A percentile compares a stretch with the other conserved stretches of the same genome.
phyloP scores from a whole-genome alignment of 495 filamentous ascomycete genomes.

The Recurvomyces mirabilis region DNA sequence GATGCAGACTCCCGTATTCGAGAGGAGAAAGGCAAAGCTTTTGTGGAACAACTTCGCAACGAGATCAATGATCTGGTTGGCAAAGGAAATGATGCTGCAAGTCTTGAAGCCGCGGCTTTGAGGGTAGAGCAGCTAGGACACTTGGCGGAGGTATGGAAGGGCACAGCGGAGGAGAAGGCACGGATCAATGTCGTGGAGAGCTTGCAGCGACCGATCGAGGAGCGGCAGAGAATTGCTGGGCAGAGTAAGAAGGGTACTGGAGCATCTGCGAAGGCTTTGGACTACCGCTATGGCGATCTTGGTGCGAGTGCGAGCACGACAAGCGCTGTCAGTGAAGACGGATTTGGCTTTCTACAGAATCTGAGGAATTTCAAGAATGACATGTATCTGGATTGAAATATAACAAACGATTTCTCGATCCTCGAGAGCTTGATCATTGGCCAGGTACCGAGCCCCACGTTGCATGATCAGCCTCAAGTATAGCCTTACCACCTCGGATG shows the following conservation, averaged over 20 bases:
- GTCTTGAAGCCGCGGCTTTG: constrained; percentile 55
- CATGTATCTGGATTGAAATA: background rate
- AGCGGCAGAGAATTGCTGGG: constrained; percentile 23
- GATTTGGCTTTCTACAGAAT: background rate
- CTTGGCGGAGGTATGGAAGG: constrained; percentile 73
- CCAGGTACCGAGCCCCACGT: too few species aligned
- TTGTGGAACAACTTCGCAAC: constrained; percentile 52
- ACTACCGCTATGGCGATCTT: background rate
- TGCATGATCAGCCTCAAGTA: too few species aligned
- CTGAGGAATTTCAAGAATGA: background rate
- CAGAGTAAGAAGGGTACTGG: background rate
- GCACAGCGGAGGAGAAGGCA: constrained; percentile 85
- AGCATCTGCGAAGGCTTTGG: background rate
- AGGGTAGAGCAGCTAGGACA: constrained; percentile 63
- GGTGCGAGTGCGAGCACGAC: background rate
- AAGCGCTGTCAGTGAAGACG: background rate
- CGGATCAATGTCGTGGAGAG: constrained; percentile 69
- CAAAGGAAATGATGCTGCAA: constrained; percentile 35
- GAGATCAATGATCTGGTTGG: constrained; percentile 62
- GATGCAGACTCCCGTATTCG: constrained; percentile 48
- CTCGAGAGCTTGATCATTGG: too few species aligned
- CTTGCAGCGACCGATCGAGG: constrained; percentile 31
- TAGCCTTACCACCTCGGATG: too few species aligned
- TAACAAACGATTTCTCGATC: too few species aligned
- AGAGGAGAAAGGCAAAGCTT: constrained; percentile 70